Conservation (phyloP, 2,329 filamentous ascomycete genomes). For the Epichloe amarillans region DNA sequence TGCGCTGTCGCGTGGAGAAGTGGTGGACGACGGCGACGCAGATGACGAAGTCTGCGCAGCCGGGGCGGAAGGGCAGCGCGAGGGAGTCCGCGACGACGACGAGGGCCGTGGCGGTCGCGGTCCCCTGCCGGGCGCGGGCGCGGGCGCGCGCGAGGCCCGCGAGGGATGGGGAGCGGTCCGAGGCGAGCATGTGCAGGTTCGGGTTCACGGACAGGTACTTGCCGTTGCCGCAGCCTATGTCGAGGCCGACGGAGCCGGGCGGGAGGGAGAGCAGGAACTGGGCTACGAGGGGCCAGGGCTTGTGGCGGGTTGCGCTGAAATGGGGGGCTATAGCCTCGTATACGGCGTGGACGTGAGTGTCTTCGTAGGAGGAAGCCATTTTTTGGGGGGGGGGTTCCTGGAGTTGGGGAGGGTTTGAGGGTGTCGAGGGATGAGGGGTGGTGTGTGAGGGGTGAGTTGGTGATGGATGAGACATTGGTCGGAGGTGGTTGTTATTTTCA, state of each 20-base stretch:
- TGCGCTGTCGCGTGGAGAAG: constrained; percentile 62
- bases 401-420: no score
- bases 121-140: no score
- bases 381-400: no score
- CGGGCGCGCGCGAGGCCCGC: no score
- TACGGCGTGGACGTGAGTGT: constrained; percentile 76
- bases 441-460: no score
- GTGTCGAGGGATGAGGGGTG: no score
- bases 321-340: constrained; percentile 83
- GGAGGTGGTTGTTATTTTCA: no score
- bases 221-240: constrained; percentile 92
- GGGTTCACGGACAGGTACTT: constrained; percentile 81
- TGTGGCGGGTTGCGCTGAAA: constrained; percentile 67
- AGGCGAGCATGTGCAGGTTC: constrained; percentile 66
- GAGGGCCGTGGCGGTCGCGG: no score
- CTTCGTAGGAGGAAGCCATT: constrained; percentile 51
- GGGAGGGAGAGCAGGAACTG: constrained; percentile 55
- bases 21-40: constrained; percentile 93
- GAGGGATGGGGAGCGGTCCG: constrained; percentile 60
- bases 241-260: constrained; percentile 67
- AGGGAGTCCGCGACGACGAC: constrained; percentile 67
- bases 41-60: constrained; percentile 65
- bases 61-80: constrained; percentile 59
- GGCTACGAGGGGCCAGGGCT: constrained; percentile 87
- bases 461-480: no score